Percentiles rank a stretch among this genome's conserved stretches.
phyloP scores from a whole-genome alignment of 495 filamentous ascomycete species.

The Haplographium delicatum region DNA sequence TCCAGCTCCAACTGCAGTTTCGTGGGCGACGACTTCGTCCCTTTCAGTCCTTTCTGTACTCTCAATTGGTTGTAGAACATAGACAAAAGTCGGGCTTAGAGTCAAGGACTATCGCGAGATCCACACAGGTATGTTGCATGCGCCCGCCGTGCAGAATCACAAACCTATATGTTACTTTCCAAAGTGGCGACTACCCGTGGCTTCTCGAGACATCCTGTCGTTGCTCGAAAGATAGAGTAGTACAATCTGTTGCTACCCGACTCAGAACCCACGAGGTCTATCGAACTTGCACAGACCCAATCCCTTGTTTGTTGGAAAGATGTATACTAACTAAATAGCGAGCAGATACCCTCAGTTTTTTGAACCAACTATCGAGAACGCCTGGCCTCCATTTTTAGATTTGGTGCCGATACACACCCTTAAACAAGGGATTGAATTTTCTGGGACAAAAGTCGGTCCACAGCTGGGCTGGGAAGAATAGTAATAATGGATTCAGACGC shows the following conservation, averaged over 20 bases:
- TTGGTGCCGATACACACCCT: not conserved
- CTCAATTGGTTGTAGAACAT: slow-evolving; percentile 11
- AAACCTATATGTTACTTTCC: slow-evolving; percentile 13
- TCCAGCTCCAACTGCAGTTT: not conserved
- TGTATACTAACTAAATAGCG: slow-evolving; percentile 17
- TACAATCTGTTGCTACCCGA: slow-evolving; percentile 18
- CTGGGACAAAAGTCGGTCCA: not conserved
- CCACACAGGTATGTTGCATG: slow-evolving; percentile 23
- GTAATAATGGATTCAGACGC: slow-evolving; percentile 20
- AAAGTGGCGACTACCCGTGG: slow-evolving; percentile 5
- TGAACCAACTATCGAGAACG: slow-evolving; percentile 1
- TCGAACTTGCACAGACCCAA: slow-evolving; percentile 9
- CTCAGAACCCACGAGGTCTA: slow-evolving; percentile 22
- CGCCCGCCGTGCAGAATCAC: slow-evolving; percentile 17
- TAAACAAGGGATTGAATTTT: slow-evolving; percentile 8
- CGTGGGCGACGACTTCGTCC: not conserved
- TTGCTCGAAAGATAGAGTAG: slow-evolving; percentile 19
- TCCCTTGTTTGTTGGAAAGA: slow-evolving; percentile 5
- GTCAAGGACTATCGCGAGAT: slow-evolving; percentile 12
- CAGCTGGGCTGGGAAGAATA: slow-evolving; percentile 23
- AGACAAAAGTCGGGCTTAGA: slow-evolving; percentile 3
- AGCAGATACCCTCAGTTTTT: slow-evolving; percentile 8
- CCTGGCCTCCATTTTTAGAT: slow-evolving; percentile 5
- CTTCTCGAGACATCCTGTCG: slow-evolving; percentile 21
- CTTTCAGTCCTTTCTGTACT: slow-evolving; percentile 16